phyloP scores from a whole-genome alignment of 768 basidiomycete species.

The Phylloporus rhodoxanthus region DNA sequence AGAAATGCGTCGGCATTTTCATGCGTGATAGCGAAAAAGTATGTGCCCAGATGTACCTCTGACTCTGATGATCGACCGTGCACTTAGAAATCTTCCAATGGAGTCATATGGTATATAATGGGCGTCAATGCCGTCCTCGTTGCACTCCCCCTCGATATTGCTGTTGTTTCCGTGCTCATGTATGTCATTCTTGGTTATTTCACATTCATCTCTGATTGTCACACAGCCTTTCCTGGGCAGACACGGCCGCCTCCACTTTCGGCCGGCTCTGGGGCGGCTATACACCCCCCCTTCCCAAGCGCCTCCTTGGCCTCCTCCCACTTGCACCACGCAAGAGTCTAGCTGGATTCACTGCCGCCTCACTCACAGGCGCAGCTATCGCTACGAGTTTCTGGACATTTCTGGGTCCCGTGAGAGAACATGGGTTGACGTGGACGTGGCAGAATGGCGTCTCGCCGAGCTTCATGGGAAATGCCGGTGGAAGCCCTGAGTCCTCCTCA shows the following conservation, averaged over 20 bases:
- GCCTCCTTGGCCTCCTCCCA: conserved; percentile 45
- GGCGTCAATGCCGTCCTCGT: conserved; percentile 75
- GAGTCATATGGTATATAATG: conserved; percentile 84
- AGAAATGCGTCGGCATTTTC: conserved; percentile 66
- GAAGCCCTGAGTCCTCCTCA: conserved; percentile 1
- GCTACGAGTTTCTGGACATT: conserved; percentile 68
- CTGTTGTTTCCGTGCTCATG: conserved; percentile 88
- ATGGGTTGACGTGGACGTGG: conserved; percentile 53
- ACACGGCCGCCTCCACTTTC: conserved; percentile 88
- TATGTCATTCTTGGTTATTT: conserved; percentile 35
- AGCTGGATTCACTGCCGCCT: conserved; percentile 78
- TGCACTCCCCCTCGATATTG: conserved; percentile 78
- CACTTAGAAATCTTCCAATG: conserved; percentile 58
- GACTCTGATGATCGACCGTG: background rate
- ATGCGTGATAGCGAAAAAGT: conserved; percentile 90
- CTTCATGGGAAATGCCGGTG: conserved; percentile 9
- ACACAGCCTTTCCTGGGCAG: conserved; percentile 86
- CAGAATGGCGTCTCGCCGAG: conserved; percentile 39
- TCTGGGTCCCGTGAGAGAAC: conserved; percentile 44
- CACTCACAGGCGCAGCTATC: conserved; percentile 63
- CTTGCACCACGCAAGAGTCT: conserved; percentile 79
- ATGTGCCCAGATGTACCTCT: background rate
- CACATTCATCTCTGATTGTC: background rate
- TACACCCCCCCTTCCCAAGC: conserved; percentile 56
- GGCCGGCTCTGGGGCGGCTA: conserved; percentile 77